Percentiles rank a stretch among this genome's conserved stretches.
Conservation (phyloP, 305 asterid species). For the Striga hermonthica region DNA sequence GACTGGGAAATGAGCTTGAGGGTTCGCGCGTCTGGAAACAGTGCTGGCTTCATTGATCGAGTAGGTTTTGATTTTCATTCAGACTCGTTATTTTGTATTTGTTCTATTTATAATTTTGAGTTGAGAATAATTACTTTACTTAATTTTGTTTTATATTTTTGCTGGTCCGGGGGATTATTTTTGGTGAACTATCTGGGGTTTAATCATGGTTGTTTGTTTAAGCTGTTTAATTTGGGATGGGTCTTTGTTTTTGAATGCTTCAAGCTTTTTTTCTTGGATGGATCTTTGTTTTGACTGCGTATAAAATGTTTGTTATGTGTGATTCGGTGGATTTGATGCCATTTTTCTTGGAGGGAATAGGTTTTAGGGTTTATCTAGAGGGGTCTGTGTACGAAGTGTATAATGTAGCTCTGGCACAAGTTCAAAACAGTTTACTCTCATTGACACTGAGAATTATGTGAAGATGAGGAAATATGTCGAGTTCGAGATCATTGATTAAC, state of each 20-base stretch:
- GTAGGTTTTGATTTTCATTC: conserved; percentile 37
- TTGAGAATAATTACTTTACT: neutral
- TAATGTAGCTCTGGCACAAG: neutral
- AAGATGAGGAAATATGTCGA: conserved; percentile 1
- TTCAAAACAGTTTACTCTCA: neutral
- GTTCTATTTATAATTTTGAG: neutral
- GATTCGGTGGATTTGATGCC: neutral
- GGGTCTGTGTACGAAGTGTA: conserved; percentile 2
- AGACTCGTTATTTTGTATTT: neutral
- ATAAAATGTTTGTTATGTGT: neutral
- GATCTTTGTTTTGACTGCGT: neutral
- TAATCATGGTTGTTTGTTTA: conserved; percentile 1
- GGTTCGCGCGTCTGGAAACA: conserved; percentile 64
- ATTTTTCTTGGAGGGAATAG: neutral
- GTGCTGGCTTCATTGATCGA: conserved; percentile 63
- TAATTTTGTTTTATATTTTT: too few species aligned
- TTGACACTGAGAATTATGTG: neutral
- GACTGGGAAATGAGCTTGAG: conserved; percentile 52
- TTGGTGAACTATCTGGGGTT: conserved; percentile 1
- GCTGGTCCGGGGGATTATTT: too few species aligned
- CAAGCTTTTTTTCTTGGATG: neutral
- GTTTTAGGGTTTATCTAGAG: conserved; percentile 11
- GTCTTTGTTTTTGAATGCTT: neutral
- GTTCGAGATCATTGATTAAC: neutral
- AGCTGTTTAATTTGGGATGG: neutral